Base-by-base conservation (phyloP, 352 stramenopile species). In the Globisporangium spiculum region DNA sequence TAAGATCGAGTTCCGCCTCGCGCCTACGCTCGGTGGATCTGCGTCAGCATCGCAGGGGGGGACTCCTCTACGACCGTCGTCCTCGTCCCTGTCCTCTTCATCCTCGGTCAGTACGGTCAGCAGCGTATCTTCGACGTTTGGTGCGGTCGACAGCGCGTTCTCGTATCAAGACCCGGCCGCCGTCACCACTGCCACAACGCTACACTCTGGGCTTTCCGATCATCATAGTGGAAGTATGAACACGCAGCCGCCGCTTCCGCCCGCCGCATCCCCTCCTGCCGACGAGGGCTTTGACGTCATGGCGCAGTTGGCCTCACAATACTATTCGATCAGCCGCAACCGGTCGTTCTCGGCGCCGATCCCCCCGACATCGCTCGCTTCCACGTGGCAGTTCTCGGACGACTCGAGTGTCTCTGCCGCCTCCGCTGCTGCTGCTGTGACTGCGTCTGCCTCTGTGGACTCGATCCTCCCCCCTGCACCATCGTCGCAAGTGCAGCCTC, bases 231-330 rank as follows among this genome's bases (percentile, higher is more conserved):
- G 63, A 41, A 65, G 12, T 24, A 65, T 65, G 56, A 60, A 44
- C 32, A 38, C 65, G 36, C 44, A n/a, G 30, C 22, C 65, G 20
- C 46, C 46, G 32, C 65, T 44, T 24, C 46, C 44, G 14, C 4
- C 36, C 32, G 10, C 34, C 4, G 20, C 58, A 8, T 24, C 41
- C 34, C 20, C 48, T 3, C 34, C 58, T 22, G 60, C 68, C 54
- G 64, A 44, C 24, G 68, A 75, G 27, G 83, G 88, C 65, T 83
- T 93, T 71, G 86, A 94, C 67, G 83, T 94, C 36, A 92, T 94
- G 84, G 84, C 86, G 55, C 86, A 94, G 70, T 66, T 94, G 38
- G 86, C 86, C 44, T 93, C 83, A 44, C 85, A 93, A 72, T 94
- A 94, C 59, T 94, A 93, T 73, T 77, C 77, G 34, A 73, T 82